Evolutionary conservation across 1,284 basidiomycete species (phyloP), one percentile per base, ranked within the genome.

Genomic region (Xerocomus nothofagi): DNA sequence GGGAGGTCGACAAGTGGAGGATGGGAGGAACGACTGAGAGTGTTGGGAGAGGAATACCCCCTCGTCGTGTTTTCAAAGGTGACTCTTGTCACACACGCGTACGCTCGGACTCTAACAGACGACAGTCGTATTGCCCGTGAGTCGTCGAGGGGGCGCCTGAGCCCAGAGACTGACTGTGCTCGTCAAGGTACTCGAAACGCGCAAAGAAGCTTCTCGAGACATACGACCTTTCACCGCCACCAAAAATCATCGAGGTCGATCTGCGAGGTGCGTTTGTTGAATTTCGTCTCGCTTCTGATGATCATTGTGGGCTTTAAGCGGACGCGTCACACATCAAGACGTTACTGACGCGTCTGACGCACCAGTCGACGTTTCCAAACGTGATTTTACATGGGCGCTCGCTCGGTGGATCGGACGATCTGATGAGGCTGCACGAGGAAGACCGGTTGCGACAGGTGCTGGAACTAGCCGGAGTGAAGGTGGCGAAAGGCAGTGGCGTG

Each of bases 21-120:
- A 39, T 88, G 86, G 85, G 57, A 59, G 17, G 67, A 71, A 44
- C 72, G 80, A 44, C 64, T 75, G 20, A 63, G 63, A 42, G 63
- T 58, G 26, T 61, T 88, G 49, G 72, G 78, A 39, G 62, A 74
- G 20, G 67, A 79, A 34, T 75, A 78, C 52, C 90, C 90, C 7
- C 67, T 91, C 3, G 74, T 91, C 40, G 81, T 91, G 14, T 91
- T 92, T 60, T 90, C 88, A 74, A 92, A 91, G 76, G 87, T 84
- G 18, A 14, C 21, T 20, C 12, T 15, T 11, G 26, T 27, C n/a
- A 18, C 32, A 18, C 17, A 14, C 12, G 7, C 15, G 17, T 3
- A 3, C 39, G 17, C 18, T 20, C 18, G 6, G 3, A 27, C 39
- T 39, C 37, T 17, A 17, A 14, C 39, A 15, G 17, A 14, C 24